phyloP scores from a whole-genome alignment of 2,329 filamentous ascomycete genomes.

The Knufia petricola region DNA sequence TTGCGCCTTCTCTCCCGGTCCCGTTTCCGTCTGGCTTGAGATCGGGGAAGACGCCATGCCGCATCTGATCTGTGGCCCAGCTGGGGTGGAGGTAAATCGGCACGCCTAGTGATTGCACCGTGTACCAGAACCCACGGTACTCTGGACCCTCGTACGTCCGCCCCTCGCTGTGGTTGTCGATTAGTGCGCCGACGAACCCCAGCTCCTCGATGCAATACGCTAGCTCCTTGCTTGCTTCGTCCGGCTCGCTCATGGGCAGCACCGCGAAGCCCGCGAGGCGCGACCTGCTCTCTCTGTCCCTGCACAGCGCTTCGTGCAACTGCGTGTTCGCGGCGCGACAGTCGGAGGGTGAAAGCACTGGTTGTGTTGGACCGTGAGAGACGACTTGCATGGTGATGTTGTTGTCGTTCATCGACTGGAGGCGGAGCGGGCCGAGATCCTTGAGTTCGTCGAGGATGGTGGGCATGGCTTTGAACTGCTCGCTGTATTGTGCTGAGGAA shows the following conservation, averaged over 20 bases:
- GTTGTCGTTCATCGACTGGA: slow-evolving; percentile 16
- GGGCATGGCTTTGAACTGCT: slow-evolving; percentile 10
- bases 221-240: slow-evolving; percentile 30
- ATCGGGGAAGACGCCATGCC: slow-evolving; percentile 19
- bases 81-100: slow-evolving; percentile 45
- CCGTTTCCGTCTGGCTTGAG: slow-evolving; percentile 3
- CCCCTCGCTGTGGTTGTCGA: slow-evolving; percentile 33
- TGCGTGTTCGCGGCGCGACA: slow-evolving; percentile 18
- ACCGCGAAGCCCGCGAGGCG: slow-evolving; percentile 37
- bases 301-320: slow-evolving; percentile 22
- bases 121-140: slow-evolving; percentile 37
- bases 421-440: slow-evolving; percentile 16
- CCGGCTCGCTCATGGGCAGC: slow-evolving; percentile 32
- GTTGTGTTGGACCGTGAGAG: slow-evolving; percentile 18
- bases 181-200: slow-evolving; percentile 41
- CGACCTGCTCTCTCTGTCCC: slow-evolving; percentile 18
- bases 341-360: slow-evolving; percentile 13
- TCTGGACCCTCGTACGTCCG: slow-evolving; percentile 36
- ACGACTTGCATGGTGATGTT: slow-evolving; percentile 19
- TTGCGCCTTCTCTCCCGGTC: not conserved
- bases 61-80: slow-evolving; percentile 31
- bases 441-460: slow-evolving; percentile 14
- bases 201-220: slow-evolving; percentile 33
- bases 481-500: not conserved
- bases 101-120: slow-evolving; percentile 38